Evolutionary conservation across 495 filamentous ascomycete genomes (phyloP), one percentile per base, ranked within the genome.

Genomic region (Entonaema liquescens): DNA sequence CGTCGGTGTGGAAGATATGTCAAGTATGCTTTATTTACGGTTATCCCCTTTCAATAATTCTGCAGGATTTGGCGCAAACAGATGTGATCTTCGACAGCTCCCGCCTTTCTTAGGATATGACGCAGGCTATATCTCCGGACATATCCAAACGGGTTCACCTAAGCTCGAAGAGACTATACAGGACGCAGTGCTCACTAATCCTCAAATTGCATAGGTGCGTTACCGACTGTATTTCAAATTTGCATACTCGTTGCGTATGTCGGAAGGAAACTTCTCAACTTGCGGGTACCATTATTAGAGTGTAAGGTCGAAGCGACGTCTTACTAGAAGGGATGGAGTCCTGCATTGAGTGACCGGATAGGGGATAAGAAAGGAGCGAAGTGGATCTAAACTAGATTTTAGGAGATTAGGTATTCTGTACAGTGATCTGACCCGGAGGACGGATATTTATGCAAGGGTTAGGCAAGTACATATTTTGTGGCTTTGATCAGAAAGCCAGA

Each of bases 1-100:
- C 5, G 59, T 58, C 65, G 65, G 65, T 68, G 70, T 68, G 53
- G 40, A 42, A 42, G 55, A 25, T 40, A 19, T 29, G 29, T 58
- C 19, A 44, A 55, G 17, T 49, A 52, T 17, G 38, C 52, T 25
- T 40, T 62, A 35, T 61, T 29, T 1, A 44, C 29, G 28, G 2
- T 35, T 40, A 6, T 21, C 31, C 40, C 8, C 66, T 29, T 40
- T 53, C 5, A n/a, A 53, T 6, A 19, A 52, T 19, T 31, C 31
- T 36, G 52, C 33, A 31, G 33, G 23, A 63, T 23, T 38, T 25
- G 56, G 25, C 57, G 57, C 31, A 60, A 49, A 28, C 12, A 38
- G 62, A 36, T 49, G 17, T 47, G 62, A 55, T 49, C 25, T 47
- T 33, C 44, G 35, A 31, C 19, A 17, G 31, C 28, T 36, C 19